phyloP scores from a whole-genome alignment of 352 stramenopile genomes.

The Phytophthora melonis region DNA sequence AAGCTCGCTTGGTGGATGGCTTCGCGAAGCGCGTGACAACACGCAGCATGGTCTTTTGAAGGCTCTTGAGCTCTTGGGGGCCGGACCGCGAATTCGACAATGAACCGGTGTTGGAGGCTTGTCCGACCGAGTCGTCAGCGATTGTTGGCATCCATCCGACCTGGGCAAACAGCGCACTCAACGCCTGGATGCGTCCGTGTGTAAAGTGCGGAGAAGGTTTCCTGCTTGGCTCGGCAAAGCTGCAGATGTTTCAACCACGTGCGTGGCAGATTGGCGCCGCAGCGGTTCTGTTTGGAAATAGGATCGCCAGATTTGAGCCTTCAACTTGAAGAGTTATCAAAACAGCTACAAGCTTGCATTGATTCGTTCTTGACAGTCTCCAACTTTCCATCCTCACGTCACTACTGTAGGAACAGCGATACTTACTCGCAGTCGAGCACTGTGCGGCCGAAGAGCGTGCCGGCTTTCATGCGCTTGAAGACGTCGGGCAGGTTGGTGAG shows the following conservation, averaged over 20 bases:
- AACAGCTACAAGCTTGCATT: neutral
- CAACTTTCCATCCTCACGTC: neutral
- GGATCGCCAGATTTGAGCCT: slow-evolving; percentile 22
- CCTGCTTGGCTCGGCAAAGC: neutral
- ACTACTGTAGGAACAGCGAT: neutral
- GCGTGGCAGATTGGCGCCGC: slow-evolving; percentile 16
- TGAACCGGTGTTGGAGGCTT: slow-evolving; percentile 5
- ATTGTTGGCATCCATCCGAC: slow-evolving; percentile 9
- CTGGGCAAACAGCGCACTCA: slow-evolving; percentile 6
- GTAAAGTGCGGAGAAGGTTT: slow-evolving; percentile 12
- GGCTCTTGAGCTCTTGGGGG: neutral
- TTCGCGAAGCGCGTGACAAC: slow-evolving; percentile 28
- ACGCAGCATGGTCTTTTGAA: slow-evolving; percentile 30
- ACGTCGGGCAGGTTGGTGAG: slow-evolving; percentile 50
- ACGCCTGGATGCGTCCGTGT: slow-evolving; percentile 6
- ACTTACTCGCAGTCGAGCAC: slow-evolving; percentile 61
- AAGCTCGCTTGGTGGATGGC: slow-evolving; percentile 25
- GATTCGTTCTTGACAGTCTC: neutral
- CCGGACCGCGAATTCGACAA: slow-evolving; percentile 9
- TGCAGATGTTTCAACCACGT: neutral
- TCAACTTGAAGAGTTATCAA: slow-evolving; percentile 30
- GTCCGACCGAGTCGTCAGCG: slow-evolving; percentile 1
- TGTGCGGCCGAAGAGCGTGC: slow-evolving; percentile 48
- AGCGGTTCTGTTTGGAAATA: slow-evolving; percentile 11
- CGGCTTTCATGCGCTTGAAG: slow-evolving; percentile 55